Percentiles rank a stretch among this genome's conserved stretches.
These are phyloP conservation scores for Massariosphaeria phaeospora DNA, from an alignment of 495 filamentous ascomycete genomes.

Conservation along the genomic window DNA sequence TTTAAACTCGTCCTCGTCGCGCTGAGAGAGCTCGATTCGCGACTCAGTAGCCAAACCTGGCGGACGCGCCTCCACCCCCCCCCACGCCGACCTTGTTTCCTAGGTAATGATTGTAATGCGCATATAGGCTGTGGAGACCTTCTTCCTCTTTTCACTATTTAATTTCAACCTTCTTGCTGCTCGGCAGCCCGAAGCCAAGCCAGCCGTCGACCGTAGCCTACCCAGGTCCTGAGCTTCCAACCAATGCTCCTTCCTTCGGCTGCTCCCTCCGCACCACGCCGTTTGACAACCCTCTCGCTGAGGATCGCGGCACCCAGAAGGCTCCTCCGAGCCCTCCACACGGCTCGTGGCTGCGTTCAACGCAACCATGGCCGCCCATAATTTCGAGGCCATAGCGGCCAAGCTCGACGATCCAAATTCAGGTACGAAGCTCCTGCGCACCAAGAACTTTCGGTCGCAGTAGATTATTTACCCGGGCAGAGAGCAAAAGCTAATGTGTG, in stretches of 20 bases:
- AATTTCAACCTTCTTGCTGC: conserved; percentile 3
- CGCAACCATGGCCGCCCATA: conserved; percentile 31
- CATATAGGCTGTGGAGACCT: not conserved
- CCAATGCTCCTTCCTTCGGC: conserved; percentile 13
- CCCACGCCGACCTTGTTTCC: conserved; percentile 8
- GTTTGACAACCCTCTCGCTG: not conserved
- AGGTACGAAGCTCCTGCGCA: conserved; percentile 29
- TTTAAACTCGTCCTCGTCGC: too few relatives aligned
- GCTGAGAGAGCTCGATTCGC: not conserved
- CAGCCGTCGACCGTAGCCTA: not conserved
- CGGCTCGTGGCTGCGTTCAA: conserved; percentile 6
- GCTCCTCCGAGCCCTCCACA: not conserved
- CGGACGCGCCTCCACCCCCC: not conserved
- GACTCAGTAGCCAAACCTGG: not conserved
- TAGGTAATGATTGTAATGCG: conserved; percentile 20
- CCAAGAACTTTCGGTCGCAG: not conserved
- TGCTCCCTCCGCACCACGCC: not conserved
- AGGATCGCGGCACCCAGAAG: not conserved
- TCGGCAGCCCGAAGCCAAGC: too few relatives aligned
- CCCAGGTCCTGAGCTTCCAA: conserved; percentile 4
- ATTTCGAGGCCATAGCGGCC: conserved; percentile 30
- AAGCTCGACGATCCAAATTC: conserved; percentile 39
- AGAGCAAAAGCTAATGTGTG: not conserved
- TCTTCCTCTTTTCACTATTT: conserved; percentile 7
- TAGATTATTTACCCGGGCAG: not conserved